phyloP scores from a whole-genome alignment of 208 protist genomes.

The Jaenimonas drosophilae region DNA sequence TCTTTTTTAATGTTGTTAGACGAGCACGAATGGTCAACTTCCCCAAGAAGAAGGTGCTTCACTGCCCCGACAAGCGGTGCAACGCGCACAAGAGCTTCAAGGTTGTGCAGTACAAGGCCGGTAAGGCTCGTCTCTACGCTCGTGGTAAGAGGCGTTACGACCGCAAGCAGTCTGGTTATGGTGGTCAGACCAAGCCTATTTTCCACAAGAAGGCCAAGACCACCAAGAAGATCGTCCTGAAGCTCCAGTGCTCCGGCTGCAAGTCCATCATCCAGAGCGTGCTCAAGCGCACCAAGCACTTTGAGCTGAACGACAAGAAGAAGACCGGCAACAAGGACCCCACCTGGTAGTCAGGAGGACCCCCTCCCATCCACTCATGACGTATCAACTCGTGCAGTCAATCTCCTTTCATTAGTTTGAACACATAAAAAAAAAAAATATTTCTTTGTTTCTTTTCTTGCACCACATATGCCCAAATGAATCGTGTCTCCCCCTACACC shows the following conservation, averaged over 20 bases:
- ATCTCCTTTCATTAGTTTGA: too few species aligned
- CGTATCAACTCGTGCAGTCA: too few species aligned
- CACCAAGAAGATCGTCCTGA: constrained; percentile 99
- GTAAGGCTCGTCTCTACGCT: constrained; percentile 95
- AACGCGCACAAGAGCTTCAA: constrained; percentile 95
- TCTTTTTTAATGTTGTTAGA: constrained; percentile 7
- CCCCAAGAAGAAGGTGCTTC: constrained; percentile 85
- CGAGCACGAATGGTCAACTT: constrained; percentile 83
- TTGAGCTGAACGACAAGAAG: constrained; percentile 94
- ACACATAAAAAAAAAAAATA: too few species aligned
- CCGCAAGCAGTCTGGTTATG: constrained; percentile 99
- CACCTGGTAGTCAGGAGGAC: constrained; percentile 48
- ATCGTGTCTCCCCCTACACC: too few species aligned
- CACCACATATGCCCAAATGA: too few species aligned
- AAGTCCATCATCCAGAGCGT: constrained; percentile 85
- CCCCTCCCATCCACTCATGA: too few species aligned
- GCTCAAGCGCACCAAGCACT: constrained; percentile 96
- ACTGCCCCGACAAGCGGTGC: constrained; percentile 60
- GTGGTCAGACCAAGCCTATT: constrained; percentile 99
- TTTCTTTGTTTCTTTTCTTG: too few species aligned
- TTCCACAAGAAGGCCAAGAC: constrained; percentile 99
- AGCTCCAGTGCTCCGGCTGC: constrained; percentile 97
- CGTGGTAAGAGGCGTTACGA: constrained; percentile 99
- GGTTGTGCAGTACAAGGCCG: constrained; percentile 98
- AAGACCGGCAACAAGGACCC: constrained; percentile 77